Conservation (phyloP, 371 early-diverging fungal genomes). For the Apophysomyces ossiformis region DNA sequence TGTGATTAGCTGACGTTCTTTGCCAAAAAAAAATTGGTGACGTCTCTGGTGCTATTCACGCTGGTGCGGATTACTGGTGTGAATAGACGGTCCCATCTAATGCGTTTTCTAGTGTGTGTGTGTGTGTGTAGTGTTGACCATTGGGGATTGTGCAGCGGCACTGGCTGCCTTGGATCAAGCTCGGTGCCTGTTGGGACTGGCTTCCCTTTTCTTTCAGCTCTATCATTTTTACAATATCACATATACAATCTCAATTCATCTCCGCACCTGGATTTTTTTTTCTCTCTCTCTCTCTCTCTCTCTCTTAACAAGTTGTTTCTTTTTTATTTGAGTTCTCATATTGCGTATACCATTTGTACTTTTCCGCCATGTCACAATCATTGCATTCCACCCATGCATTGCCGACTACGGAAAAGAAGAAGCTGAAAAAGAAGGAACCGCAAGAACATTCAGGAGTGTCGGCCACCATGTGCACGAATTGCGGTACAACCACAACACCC, state of each 20-base stretch:
- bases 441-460: background rate
- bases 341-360: background rate
- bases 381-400: background rate
- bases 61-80: no score
- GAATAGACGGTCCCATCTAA: no score
- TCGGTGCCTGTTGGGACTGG: no score
- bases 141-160: no score
- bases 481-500: slow-evolving; percentile 86
- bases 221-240: slow-evolving; percentile 9
- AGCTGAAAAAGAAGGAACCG: background rate
- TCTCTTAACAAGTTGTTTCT: background rate
- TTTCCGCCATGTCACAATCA: background rate
- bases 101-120: no score
- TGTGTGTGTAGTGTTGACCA: no score
- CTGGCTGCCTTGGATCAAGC: no score
- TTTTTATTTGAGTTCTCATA: background rate
- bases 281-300: no score
- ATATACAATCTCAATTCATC: slow-evolving; percentile 16
- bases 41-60: no score
- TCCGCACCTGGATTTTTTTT: background rate
- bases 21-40: no score
- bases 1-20: no score
- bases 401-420: background rate
- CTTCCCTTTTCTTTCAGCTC: no score
- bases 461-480: slow-evolving; percentile 71